Evolutionary conservation across 192 early-diverging fungal genomes (phyloP), one percentile per base, ranked within the genome.

Genomic region (Kickxella alabastrina): DNA sequence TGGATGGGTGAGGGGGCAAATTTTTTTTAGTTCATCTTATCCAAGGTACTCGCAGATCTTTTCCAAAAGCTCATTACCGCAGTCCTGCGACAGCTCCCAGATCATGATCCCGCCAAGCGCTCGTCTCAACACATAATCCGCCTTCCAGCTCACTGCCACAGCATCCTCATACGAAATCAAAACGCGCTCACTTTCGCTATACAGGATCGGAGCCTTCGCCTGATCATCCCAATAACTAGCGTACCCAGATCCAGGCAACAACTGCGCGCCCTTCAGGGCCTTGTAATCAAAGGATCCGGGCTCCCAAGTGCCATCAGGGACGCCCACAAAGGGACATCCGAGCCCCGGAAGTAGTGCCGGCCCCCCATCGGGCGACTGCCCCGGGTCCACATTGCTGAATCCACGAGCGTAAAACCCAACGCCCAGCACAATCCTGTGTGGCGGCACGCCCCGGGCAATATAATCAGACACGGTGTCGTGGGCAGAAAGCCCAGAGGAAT

Each of bases 391-490:
- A 49, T 90, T 89, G 50, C 80, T 78, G 71, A 99, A 99, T 3
- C 83, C 90, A n/a, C 97, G 82, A 3, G 91, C 93, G 72, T 96
- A 99, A 55, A 92, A 81, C 19, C 90, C 90, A 35, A 89, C 83
- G 12, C 97, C 97, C 43, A 98, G 79, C 1, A 94, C 86, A 23
- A 99, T 56, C 57, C 97, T 97, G 32, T 81, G 57, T 0, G 88
- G 60, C 3, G 90, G 90, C 17, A 95, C 85, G 4, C 93, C 92
- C 21, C 78, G 68, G 13, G 40, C 22, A 13, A 92, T 58, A 58
- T 86, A 93, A 45, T 80, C 75, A 3, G 79, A 74, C 9, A 98
- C 86, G 5, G 91, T 86, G 31, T 79, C 57, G 41, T 80, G 54
- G 35, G 81, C 78, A 10, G 69, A 84, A 50, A 91, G 54, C 27